phyloP scores from a whole-genome alignment of 768 basidiomycete species.

The Rubroboletus satanas region DNA sequence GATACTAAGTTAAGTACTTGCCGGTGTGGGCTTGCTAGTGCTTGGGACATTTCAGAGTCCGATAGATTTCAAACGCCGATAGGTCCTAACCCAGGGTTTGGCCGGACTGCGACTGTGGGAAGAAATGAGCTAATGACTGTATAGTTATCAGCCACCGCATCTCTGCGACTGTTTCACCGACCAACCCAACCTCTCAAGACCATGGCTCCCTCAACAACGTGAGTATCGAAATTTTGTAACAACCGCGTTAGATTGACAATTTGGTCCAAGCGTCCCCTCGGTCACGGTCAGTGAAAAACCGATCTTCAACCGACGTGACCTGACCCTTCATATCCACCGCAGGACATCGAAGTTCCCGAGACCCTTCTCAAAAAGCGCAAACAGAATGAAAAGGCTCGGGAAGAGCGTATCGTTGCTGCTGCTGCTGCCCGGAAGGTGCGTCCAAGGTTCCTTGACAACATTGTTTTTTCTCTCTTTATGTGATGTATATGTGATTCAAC shows the following conservation, averaged over 20 bases:
- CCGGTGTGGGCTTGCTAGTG: no score
- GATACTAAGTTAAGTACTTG: no score
- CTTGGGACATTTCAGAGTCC: no score
- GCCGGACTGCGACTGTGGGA: constrained; percentile 20
- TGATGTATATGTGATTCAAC: constrained; percentile 81
- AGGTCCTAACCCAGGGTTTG: no score
- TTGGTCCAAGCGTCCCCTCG: constrained; percentile 39
- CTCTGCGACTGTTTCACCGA: constrained; percentile 14
- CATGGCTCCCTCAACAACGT: constrained; percentile 55
- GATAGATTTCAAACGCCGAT: no score
- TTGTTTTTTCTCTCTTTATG: constrained; percentile 28
- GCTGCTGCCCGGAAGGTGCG: constrained; percentile 86
- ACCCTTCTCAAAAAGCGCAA: constrained; percentile 99
- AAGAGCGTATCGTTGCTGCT: constrained; percentile 85
- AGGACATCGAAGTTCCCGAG: constrained; percentile 97
- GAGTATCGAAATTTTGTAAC: constrained; percentile 27
- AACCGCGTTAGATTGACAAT: not conserved
- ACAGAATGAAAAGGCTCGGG: constrained; percentile 93
- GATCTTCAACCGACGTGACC: constrained; percentile 1
- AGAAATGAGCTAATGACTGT: constrained; percentile 30
- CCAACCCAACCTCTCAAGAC: constrained; percentile 40
- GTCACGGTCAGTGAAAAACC: constrained; percentile 38
- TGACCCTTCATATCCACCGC: constrained; percentile 13
- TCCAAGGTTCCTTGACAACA: constrained; percentile 4
- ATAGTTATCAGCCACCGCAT: constrained; percentile 39